Evolutionary conservation across 2,329 filamentous ascomycete genomes (phyloP).

Genomic region (Pezicula radicicola): DNA sequence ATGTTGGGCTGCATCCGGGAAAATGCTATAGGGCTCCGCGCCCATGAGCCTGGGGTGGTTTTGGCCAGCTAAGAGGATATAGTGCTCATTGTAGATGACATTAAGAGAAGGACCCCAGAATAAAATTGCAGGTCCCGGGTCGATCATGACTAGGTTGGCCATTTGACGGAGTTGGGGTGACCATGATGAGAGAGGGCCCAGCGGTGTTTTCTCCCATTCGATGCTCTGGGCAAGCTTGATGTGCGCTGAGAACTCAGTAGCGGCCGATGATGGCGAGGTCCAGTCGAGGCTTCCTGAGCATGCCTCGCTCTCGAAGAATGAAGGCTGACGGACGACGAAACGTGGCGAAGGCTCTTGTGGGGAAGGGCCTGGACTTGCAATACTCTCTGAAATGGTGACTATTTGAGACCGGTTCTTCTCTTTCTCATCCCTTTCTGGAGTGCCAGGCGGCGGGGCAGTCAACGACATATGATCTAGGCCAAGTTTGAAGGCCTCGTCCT

Average conservation of each 20-base stretch:
- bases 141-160: not conserved
- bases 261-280: not conserved
- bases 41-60: not conserved
- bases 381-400: not conserved
- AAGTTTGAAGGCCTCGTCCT: not conserved
- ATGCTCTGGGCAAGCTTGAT: not conserved
- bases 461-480: not conserved
- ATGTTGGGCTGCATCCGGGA: not conserved
- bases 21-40: not conserved
- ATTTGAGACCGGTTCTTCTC: constrained; percentile 13
- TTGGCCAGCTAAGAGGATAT: not conserved
- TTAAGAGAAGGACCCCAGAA: not conserved
- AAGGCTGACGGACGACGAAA: not conserved
- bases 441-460: not conserved
- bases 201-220: not conserved
- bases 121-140: not conserved
- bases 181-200: constrained; percentile 1
- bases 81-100: constrained; percentile 1
- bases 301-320: not conserved
- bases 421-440: not conserved
- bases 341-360: not conserved
- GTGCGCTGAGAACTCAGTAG: not conserved
- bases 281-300: not conserved
- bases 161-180: not conserved
- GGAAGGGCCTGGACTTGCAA: not conserved